phyloP scores from a whole-genome alignment of 495 filamentous ascomycete species.

The Aspergillus baeticus region DNA sequence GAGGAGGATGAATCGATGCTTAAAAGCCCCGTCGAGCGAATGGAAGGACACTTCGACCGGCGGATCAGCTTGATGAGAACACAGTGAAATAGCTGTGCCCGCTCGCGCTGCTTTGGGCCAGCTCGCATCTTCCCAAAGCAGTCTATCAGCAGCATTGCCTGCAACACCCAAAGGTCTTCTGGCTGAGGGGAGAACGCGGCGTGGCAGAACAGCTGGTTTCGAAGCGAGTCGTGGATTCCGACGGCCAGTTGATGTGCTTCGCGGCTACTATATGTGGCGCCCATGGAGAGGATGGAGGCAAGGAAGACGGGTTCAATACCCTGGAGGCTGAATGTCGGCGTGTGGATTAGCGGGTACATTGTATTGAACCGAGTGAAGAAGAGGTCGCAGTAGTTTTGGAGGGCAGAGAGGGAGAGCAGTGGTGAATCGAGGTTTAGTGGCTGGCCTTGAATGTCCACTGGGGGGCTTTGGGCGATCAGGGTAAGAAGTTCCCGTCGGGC shows the following conservation, averaged over 20 bases:
- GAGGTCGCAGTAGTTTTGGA: slow-evolving; percentile 53
- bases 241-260: slow-evolving; percentile 55
- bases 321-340: slow-evolving; percentile 49
- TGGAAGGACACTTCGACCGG: slow-evolving; percentile 51
- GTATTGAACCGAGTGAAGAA: slow-evolving; percentile 57
- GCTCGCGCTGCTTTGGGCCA: slow-evolving; percentile 54
- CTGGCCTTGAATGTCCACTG: slow-evolving; percentile 39
- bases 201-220: slow-evolving; percentile 42
- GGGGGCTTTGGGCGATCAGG: slow-evolving; percentile 41
- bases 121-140: slow-evolving; percentile 58
- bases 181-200: slow-evolving; percentile 46
- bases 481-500: slow-evolving; percentile 40
- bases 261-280: slow-evolving; percentile 53
- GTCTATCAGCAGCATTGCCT: slow-evolving; percentile 57
- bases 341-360: slow-evolving; percentile 53
- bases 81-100: slow-evolving; percentile 55
- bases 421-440: slow-evolving; percentile 42
- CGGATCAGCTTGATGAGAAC: slow-evolving; percentile 58
- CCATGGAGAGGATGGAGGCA: slow-evolving; percentile 49
- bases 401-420: slow-evolving; percentile 41
- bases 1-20: too few relatives aligned
- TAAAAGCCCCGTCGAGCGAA: slow-evolving; percentile 19
- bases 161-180: slow-evolving; percentile 52
- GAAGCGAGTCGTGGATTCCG: slow-evolving; percentile 48
- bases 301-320: slow-evolving; percentile 47